A percentile compares a stretch with the other conserved stretches of the same genome.
Evolutionary conservation across 2,329 filamentous ascomycete genomes (phyloP).

Genomic region (Tolypocladium inflatum): DNA sequence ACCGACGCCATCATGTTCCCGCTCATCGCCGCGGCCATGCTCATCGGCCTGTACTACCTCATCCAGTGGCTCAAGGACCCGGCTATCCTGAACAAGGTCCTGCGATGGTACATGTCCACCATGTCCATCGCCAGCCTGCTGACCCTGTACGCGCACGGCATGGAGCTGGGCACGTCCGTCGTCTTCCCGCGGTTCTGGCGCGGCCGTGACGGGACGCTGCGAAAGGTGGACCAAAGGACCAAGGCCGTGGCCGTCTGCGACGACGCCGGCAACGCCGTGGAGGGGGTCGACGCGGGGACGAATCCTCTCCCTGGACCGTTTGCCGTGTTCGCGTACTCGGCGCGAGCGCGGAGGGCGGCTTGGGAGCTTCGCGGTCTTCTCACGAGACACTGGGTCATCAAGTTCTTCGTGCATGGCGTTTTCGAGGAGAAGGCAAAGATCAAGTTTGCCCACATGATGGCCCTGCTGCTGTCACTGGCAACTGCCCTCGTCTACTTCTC

Average conservation of each 20-base stretch:
- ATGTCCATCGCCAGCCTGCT: conserved; percentile 71
- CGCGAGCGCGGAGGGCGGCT: conserved; percentile 10
- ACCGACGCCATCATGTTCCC: conserved; percentile 82
- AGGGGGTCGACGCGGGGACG: conserved; percentile 11
- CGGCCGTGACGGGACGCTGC: conserved; percentile 29
- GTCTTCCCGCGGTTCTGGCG: conserved; percentile 67
- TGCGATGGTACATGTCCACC: conserved; percentile 74
- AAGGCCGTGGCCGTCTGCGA: conserved; percentile 28
- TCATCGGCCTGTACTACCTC: conserved; percentile 73
- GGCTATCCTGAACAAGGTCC: conserved; percentile 67
- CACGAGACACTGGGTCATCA: conserved; percentile 40
- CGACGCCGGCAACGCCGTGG: conserved; percentile 18
- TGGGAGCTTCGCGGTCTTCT: conserved; percentile 45
- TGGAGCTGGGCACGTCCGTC: conserved; percentile 56
- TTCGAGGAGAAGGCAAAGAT: conserved; percentile 37
- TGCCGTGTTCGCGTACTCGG: conserved; percentile 21
- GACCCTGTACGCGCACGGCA: conserved; percentile 61
- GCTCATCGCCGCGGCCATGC: conserved; percentile 60
- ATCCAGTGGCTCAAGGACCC: conserved; percentile 85
- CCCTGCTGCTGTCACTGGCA: conserved; percentile 42
- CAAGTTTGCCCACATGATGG: conserved; percentile 48
- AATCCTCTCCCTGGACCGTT: conserved; percentile 22
- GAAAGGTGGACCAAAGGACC: conserved; percentile 31
- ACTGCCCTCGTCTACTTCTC: conserved; percentile 58
- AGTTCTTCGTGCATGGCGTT: conserved; percentile 41